Evolutionary conservation across 1,284 basidiomycete species (phyloP).

Genomic region (Puccinia polysora): DNA sequence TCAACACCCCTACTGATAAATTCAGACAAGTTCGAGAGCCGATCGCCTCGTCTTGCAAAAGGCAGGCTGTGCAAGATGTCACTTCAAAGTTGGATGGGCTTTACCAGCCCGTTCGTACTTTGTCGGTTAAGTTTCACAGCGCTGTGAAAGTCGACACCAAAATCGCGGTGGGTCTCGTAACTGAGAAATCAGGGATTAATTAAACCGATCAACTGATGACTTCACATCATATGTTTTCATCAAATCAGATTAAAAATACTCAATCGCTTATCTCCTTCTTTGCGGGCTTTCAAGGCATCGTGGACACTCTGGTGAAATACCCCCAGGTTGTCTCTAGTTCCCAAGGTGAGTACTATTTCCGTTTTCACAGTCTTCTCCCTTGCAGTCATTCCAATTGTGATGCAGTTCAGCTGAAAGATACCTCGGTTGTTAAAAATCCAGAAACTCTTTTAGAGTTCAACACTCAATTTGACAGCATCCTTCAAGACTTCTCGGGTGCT

Average conservation of each 20-base stretch:
- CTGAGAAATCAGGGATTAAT: no score
- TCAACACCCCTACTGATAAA: slow-evolving; percentile 10
- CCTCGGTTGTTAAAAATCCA: neutral
- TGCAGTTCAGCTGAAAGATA: no score
- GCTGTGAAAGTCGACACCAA: slow-evolving; percentile 7
- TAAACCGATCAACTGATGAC: no score
- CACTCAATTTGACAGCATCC: slow-evolving; percentile 20
- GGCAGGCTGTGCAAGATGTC: slow-evolving; percentile 7
- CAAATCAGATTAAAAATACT: neutral
- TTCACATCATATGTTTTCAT: neutral
- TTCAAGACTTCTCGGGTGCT: slow-evolving; percentile 1
- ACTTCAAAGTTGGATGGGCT: neutral
- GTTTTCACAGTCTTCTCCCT: neutral
- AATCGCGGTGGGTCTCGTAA: neutral
- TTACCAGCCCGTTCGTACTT: slow-evolving; percentile 4
- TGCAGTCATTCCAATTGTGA: neutral
- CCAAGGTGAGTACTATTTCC: neutral
- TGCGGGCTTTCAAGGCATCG: slow-evolving; percentile 8
- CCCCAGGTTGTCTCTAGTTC: slow-evolving; percentile 1
- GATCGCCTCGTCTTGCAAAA: slow-evolving; percentile 13
- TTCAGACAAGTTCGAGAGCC: slow-evolving; percentile 12
- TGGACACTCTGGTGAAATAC: slow-evolving; percentile 10
- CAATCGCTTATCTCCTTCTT: slow-evolving; percentile 15
- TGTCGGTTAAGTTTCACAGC: slow-evolving; percentile 1
- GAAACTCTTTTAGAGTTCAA: slow-evolving; percentile 15